Evolutionary conservation across 2,329 filamentous ascomycete genomes (phyloP), one percentile per base, ranked within the genome.

Genomic region (Aspergillus pseudoterreus): DNA sequence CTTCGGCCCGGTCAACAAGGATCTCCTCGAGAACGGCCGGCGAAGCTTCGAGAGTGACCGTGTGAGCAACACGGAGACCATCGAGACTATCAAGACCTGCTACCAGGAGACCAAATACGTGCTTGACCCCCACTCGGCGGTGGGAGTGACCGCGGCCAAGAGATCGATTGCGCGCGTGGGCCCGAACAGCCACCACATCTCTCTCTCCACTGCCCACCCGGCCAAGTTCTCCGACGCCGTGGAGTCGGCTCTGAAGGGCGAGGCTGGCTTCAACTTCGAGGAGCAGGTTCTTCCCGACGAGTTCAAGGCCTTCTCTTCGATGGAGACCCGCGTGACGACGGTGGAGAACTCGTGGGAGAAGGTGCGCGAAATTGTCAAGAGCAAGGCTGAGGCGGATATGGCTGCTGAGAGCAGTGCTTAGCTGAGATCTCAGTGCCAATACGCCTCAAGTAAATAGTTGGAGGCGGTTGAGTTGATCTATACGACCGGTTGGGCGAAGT

Each of bases 201-300:
- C 90, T 1, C 82, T 99, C 2, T 89, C 92, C 1, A 99, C 94
- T 2, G 94, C 94, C 2, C 94, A 99, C 71, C 92, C 94, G 0
- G 94, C 92, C 55, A 99, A 99, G 72, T 99, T 99, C 66, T 85
- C 87, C 0, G 83, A 83, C 30, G 92, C 92, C 0, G 92, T 99
- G 1, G 87, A 92, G 61, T 70, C 87, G 44, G 91, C 92, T 0
- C 77, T 97, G 53, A 81, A 84, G 57, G 81, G 81, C 8, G 79
- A 88, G 66, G 70, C 80, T n/a, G 84, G 80, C 1, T 96, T 95
- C 63, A 80, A 83, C 61, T 96, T 96, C 67, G 78, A 82, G 38
- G 82, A 38, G 1, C 44, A 86, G 56, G 87, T 97, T 1, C 78
- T 95, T 49, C 92, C 92, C 0, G 70, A 81, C 51, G 89, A 96